A percentile compares a stretch with the other conserved stretches of the same genome.
Evolutionary conservation across 2,329 filamentous ascomycete species (phyloP).

Genomic region (Ascochyta pisi): DNA sequence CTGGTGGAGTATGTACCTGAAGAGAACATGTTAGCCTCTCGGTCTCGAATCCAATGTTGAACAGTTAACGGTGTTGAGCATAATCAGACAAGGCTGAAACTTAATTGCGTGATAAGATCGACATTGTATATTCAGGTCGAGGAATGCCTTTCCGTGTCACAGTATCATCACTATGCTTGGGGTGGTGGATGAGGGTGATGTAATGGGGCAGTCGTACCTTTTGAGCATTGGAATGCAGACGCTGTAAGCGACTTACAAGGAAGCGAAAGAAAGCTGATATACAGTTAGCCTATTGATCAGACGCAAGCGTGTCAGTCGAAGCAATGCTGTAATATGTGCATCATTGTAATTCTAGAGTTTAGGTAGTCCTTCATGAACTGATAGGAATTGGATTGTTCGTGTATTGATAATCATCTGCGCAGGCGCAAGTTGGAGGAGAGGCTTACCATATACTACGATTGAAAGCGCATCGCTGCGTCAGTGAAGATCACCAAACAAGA

Average conservation of each 20-base stretch:
- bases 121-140: slow-evolving; percentile 70
- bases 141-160: slow-evolving; percentile 73
- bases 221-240: slow-evolving; percentile 14
- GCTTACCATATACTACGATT: slow-evolving; percentile 25
- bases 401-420: slow-evolving; percentile 52
- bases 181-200: slow-evolving; percentile 16
- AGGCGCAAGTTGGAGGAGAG: slow-evolving; percentile 6
- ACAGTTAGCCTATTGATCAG: slow-evolving; percentile 27
- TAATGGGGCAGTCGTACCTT: slow-evolving; percentile 51
- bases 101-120: slow-evolving; percentile 66
- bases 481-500: slow-evolving; percentile 14
- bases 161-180: slow-evolving; percentile 64
- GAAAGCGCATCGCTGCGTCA: slow-evolving; percentile 21
- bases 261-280: slow-evolving; percentile 13
- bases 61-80: slow-evolving; percentile 26
- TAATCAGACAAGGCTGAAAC: slow-evolving; percentile 75
- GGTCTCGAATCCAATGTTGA: slow-evolving; percentile 19
- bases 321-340: slow-evolving; percentile 32
- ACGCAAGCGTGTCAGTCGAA: neutral
- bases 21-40: slow-evolving; percentile 35
- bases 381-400: slow-evolving; percentile 67
- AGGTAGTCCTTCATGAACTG: slow-evolving; percentile 59
- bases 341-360: slow-evolving; percentile 66
- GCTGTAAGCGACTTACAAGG: neutral
- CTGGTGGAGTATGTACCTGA: slow-evolving; percentile 42